Percentiles rank a stretch among this genome's conserved stretches.
These are phyloP conservation scores for Mortierella sp. DNA, from an alignment of 371 early-diverging fungal species.

Conservation along the genomic window DNA sequence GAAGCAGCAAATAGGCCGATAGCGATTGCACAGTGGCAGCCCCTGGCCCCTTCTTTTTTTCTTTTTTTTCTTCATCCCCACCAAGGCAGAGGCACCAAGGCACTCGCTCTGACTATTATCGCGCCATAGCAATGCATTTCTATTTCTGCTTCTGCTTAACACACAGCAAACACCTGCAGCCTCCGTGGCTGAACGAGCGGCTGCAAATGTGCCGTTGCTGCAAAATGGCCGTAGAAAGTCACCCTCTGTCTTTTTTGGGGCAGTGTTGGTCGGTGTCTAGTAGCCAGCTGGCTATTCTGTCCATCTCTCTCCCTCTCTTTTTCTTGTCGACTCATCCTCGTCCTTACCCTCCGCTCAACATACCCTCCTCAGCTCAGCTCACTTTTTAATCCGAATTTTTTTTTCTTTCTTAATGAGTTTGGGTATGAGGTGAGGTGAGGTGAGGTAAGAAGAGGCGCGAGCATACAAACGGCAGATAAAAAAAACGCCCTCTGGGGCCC, in stretches of 20 bases:
- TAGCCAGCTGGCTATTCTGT: neutral
- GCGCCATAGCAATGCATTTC: neutral
- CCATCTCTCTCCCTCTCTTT: neutral
- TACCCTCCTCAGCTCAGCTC: constrained; percentile 5
- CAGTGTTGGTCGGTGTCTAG: neutral
- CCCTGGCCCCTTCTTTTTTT: neutral
- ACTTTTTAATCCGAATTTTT: neutral
- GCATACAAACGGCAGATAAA: neutral
- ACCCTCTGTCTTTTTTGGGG: constrained; percentile 19
- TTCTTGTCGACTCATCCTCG: neutral
- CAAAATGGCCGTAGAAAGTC: neutral
- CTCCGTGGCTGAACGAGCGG: neutral
- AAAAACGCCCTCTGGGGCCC: neutral
- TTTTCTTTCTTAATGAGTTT: constrained; percentile 3
- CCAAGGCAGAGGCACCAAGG: neutral
- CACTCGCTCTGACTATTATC: neutral
- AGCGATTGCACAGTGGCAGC: neutral
- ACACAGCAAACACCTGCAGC: neutral
- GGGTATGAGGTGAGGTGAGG: neutral
- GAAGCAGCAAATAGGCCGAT: neutral
- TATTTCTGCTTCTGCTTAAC: neutral
- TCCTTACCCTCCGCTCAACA: neutral
- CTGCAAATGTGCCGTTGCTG: neutral
- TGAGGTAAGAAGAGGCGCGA: neutral
- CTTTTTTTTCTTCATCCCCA: neutral